phyloP scores from a whole-genome alignment of 2,329 filamentous ascomycete species.

The Penicillium sp. region DNA sequence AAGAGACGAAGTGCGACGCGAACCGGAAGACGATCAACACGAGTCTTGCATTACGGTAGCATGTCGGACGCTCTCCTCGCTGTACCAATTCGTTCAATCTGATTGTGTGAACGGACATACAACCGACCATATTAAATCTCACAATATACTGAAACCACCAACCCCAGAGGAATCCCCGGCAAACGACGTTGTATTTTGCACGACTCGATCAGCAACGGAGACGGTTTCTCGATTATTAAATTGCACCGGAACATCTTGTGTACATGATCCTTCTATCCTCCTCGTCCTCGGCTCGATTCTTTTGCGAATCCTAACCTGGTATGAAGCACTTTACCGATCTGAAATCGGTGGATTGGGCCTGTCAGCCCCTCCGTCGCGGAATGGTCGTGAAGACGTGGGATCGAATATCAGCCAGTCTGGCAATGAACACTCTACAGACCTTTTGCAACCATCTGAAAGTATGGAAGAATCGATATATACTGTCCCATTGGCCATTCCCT shows the following conservation, averaged over 20 bases:
- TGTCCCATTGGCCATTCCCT: too few relatives aligned
- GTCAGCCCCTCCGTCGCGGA: too few relatives aligned
- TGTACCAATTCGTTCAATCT: background rate
- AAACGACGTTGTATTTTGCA: background rate
- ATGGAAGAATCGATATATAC: too few relatives aligned
- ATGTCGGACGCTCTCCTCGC: background rate
- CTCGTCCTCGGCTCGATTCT: background rate
- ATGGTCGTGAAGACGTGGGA: too few relatives aligned
- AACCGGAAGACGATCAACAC: background rate
- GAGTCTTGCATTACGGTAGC: background rate
- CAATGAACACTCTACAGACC: too few relatives aligned
- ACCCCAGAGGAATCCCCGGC: too few relatives aligned
- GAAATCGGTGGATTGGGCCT: background rate
- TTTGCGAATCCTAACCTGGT: background rate
- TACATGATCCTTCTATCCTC: background rate
- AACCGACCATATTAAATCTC: background rate
- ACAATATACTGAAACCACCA: too few relatives aligned
- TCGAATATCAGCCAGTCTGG: too few relatives aligned
- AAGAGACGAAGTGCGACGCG: background rate
- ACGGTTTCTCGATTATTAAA: background rate
- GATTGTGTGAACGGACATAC: background rate
- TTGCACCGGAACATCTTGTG: background rate
- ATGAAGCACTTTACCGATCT: background rate
- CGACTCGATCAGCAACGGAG: background rate
- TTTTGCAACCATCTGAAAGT: too few relatives aligned